Base-by-base conservation (phyloP, 1,284 basidiomycete genomes). In the Apiotrichum gracile region DNA sequence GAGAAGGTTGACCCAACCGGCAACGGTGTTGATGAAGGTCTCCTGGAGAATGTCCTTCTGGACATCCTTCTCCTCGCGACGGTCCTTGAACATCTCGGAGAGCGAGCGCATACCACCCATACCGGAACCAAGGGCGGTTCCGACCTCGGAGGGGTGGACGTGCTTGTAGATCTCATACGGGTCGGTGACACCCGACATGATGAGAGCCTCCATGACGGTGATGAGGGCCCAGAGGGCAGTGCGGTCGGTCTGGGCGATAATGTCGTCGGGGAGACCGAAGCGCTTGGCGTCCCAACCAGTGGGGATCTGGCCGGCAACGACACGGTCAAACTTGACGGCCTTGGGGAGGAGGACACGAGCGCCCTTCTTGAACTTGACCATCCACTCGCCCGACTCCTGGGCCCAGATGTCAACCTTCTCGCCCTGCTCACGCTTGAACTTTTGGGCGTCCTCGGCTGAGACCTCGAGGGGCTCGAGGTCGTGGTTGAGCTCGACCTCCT, bases 11-110 rank as follows among this genome's bases (percentile, higher is more conserved):
- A 97, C 82, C 96, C 94, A 98, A 52, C 94, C 96, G 54, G 96
- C 91, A 39, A 91, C 91, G 3, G 92, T 94, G 77, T 96, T 96
- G 80, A 96, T 96, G 81, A 96, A 94, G 84, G 94, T 98, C 78
- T 98, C 94, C 76, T 98, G 96, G 31, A 98, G 79, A 61, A 98
- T 88, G 69, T 98, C 96, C 70, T 94, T 97, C 76, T 98, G 94
- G 3, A 97, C 91, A 43, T 97, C 92, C 75, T 87, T 87, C 78
- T 97, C 94, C 70, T 96, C 91, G 51, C 91, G 87, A 61, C 96
- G 87, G 69, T 97, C 96, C 76, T 90, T 93, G 84, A 98, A 98
- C 96, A 98, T 98, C 76, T 88, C 85, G 38, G 85, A 82, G 75
- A 96, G 80, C 64, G 86, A 88, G 57, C 84, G 83, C 67, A 91